A percentile compares a stretch with the other conserved stretches of the same genome.
Evolutionary conservation across 768 basidiomycete species (phyloP).

Genomic region (Lentinula sp.): DNA sequence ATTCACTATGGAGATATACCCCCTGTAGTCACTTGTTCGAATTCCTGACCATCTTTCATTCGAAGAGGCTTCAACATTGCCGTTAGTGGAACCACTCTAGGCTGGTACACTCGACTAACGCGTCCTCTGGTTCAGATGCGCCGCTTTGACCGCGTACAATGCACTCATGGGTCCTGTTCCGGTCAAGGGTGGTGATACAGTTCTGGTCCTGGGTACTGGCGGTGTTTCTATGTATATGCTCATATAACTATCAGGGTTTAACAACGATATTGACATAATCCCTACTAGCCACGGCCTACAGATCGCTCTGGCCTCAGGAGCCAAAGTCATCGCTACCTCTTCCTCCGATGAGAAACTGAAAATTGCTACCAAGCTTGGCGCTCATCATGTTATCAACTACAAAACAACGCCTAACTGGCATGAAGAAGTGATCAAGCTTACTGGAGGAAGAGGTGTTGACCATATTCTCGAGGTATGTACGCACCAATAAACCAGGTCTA

Average conservation of each 20-base stretch:
- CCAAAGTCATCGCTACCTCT: constrained; percentile 60
- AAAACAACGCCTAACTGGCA: constrained; percentile 54
- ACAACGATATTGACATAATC: not conserved
- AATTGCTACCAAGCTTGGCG: constrained; percentile 44
- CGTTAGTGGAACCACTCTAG: constrained; percentile 27
- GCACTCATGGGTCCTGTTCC: constrained; percentile 42
- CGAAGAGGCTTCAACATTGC: constrained; percentile 60
- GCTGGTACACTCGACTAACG: not conserved
- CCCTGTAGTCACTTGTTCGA: constrained; percentile 35
- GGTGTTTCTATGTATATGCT: constrained; percentile 44
- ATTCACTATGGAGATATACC: not conserved
- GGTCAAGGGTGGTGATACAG: constrained; percentile 52
- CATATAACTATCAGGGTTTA: too few relatives aligned
- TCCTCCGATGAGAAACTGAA: constrained; percentile 61
- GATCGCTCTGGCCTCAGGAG: constrained; percentile 57
- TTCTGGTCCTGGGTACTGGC: constrained; percentile 51
- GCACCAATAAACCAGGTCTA: not conserved
- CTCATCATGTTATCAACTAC: constrained; percentile 57
- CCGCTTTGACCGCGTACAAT: constrained; percentile 61
- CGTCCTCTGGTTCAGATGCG: constrained; percentile 30
- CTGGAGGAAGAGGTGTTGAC: constrained; percentile 30
- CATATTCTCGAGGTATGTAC: constrained; percentile 32
- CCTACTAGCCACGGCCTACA: constrained; percentile 47
- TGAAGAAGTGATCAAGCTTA: constrained; percentile 35
- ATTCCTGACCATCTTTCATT: constrained; percentile 54